Evolutionary conservation across 192 early-diverging fungal genomes (phyloP).

Genomic region (Coemansia sp.): DNA sequence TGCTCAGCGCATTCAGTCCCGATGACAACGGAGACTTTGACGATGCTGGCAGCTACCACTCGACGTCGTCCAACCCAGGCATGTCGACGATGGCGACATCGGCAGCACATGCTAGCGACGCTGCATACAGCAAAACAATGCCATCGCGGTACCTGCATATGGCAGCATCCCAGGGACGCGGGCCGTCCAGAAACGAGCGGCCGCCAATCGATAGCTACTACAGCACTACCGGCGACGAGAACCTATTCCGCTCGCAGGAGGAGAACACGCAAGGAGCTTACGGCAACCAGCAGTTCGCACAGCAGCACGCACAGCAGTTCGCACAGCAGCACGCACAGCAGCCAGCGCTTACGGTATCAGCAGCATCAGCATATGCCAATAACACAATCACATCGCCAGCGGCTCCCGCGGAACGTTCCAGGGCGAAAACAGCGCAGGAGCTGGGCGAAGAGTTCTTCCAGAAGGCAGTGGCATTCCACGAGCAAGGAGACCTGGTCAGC

Average conservation of each 20-base stretch:
- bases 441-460: slow-evolving; percentile 65
- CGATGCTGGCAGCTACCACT: slow-evolving; percentile 58
- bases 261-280: neutral
- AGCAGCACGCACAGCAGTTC: neutral
- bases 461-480: slow-evolving; percentile 68
- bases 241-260: slow-evolving; percentile 17
- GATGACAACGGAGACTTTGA: slow-evolving; percentile 44
- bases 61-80: slow-evolving; percentile 47
- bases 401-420: slow-evolving; percentile 11
- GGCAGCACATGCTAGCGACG: slow-evolving; percentile 10
- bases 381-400: slow-evolving; percentile 5
- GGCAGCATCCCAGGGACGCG: slow-evolving; percentile 26
- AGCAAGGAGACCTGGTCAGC: slow-evolving; percentile 67
- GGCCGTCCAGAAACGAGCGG: slow-evolving; percentile 8
- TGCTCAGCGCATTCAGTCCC: slow-evolving; percentile 23
- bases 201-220: slow-evolving; percentile 41
- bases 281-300: slow-evolving; percentile 6
- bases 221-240: slow-evolving; percentile 30
- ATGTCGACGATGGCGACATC: slow-evolving; percentile 12
- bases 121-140: slow-evolving; percentile 30
- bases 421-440: slow-evolving; percentile 27
- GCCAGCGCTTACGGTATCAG: neutral
- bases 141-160: slow-evolving; percentile 39
- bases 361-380: neutral
- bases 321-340: neutral